Evolutionary conservation across 768 basidiomycete species (phyloP), one percentile per base, ranked within the genome.

Genomic region (Amanita pallidorosea): DNA sequence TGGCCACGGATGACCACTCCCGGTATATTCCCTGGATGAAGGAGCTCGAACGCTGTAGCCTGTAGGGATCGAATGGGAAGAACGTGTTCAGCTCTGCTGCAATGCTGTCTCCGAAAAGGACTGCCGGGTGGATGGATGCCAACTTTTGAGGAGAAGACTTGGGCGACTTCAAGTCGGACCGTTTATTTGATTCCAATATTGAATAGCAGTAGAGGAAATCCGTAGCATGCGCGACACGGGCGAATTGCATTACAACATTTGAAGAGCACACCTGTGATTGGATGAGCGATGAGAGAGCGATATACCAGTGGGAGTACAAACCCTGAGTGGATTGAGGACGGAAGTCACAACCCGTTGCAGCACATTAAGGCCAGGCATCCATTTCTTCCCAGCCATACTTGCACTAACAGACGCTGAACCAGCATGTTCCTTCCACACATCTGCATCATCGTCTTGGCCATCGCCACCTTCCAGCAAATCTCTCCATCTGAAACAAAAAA

Each of bases 1-100:
- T 79, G 4, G 88, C 84, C 3, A 95, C 92, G 29, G 80, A 70
- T 15, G 81, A 71, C 95, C 95, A 99, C 54, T 94, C 89, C 41
- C 93, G 74, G 60, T 97, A 99, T 23, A 96, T 77, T 7, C 72
- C 73, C 48, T 89, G 81, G 49, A 99, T 86, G 60, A 83, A 96
- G 18, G 66, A 64, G 27, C 76, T 72, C 34, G 90, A 92, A 52
- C 80, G 75, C 0, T 90, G 86, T 4, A 99, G 80, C 53, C 83
- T 87, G 70, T 91, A 98, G 2, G 96, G 96, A 65, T 99, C 96
- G 63, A 99, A 99, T 0, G 96, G 96, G 72, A 99, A 99, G 71
- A 97, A 98, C 9, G 84, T 81, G 61, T 91, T 92, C 50, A 98
- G 73, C 53, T 94, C 91, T 7, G 77, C 71, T 46, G 77, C 77